A percentile compares a stretch with the other conserved stretches of the same genome.
Evolutionary conservation across 768 basidiomycete genomes (phyloP).

Genomic region (Boletus pseudo-olivaceus): DNA sequence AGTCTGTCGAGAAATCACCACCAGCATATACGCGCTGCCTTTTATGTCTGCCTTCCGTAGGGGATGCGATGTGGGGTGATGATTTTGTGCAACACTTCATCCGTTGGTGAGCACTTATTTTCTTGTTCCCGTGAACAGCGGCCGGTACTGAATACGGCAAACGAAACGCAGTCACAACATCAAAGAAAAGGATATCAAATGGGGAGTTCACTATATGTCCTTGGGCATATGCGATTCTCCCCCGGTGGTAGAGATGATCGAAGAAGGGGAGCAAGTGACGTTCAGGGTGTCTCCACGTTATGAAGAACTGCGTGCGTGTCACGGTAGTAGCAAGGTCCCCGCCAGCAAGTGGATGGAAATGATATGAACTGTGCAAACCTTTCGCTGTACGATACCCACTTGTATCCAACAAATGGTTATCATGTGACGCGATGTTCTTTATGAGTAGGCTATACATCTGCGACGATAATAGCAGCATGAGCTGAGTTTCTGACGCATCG

Average conservation of each 20-base stretch:
- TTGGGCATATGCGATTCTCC: not conserved
- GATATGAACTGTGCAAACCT: not conserved
- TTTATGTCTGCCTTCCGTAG: constrained; percentile 1
- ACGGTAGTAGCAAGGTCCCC: too few species aligned
- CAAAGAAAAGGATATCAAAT: not conserved
- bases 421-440: not conserved
- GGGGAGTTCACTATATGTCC: not conserved
- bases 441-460: too few species aligned
- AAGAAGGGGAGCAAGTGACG: not conserved
- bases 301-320: too few species aligned
- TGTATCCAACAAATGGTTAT: not conserved
- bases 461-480: not conserved
- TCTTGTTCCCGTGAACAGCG: not conserved
- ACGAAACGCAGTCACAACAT: not conserved
- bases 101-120: not conserved
- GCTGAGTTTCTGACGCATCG: not conserved
- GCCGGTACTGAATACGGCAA: not conserved
- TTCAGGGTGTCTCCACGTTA: not conserved
- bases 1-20: not conserved
- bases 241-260: not conserved
- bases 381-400: not conserved
- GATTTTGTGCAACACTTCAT: not conserved
- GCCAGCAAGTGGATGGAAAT: too few species aligned
- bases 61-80: not conserved
- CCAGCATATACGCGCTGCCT: not conserved